phyloP scores from a whole-genome alignment of 352 stramenopile species.

The Phytophthora multivora region DNA sequence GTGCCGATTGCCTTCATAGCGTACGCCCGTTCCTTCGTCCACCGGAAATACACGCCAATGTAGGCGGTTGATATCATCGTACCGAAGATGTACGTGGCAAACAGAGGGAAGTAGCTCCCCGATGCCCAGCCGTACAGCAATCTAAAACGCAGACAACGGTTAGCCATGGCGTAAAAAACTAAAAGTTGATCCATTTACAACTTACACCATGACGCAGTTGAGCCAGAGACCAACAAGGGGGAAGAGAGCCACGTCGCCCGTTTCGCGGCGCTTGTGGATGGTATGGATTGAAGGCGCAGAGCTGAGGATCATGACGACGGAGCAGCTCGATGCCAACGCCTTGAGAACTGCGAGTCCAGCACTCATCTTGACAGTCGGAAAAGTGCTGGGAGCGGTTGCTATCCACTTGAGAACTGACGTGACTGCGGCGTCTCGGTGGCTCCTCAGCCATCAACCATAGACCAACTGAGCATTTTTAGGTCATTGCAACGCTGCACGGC shows the following conservation, averaged over 20 bases:
- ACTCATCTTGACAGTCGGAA: slow-evolving; percentile 19
- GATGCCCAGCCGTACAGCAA: slow-evolving; percentile 37
- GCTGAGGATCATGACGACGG: slow-evolving; percentile 42
- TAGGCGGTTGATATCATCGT: slow-evolving; percentile 29
- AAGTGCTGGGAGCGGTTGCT: not conserved
- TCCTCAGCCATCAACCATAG: not conserved
- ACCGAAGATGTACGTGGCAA: slow-evolving; percentile 37
- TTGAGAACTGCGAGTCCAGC: slow-evolving; percentile 30
- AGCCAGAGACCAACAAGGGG: slow-evolving; percentile 41
- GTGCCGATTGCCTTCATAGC: slow-evolving; percentile 15
- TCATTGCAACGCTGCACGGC: not conserved
- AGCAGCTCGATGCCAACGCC: slow-evolving; percentile 36
- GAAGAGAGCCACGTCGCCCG: slow-evolving; percentile 29
- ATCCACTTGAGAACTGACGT: slow-evolving; percentile 14
- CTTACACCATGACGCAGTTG: slow-evolving; percentile 41
- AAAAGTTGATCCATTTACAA: not conserved
- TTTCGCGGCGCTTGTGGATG: slow-evolving; percentile 37
- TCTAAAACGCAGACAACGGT: slow-evolving; percentile 6
- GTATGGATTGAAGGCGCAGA: slow-evolving; percentile 32
- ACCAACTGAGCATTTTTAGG: slow-evolving; percentile 3
- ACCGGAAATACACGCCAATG: slow-evolving; percentile 24
- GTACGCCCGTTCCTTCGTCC: slow-evolving; percentile 19
- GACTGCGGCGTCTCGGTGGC: not conserved
- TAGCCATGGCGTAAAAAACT: not conserved
- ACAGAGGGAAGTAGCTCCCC: slow-evolving; percentile 36